Evolutionary conservation across 1,284 basidiomycete genomes (phyloP), one percentile per base, ranked within the genome.

Genomic region (Taiwanofungus camphoratus): DNA sequence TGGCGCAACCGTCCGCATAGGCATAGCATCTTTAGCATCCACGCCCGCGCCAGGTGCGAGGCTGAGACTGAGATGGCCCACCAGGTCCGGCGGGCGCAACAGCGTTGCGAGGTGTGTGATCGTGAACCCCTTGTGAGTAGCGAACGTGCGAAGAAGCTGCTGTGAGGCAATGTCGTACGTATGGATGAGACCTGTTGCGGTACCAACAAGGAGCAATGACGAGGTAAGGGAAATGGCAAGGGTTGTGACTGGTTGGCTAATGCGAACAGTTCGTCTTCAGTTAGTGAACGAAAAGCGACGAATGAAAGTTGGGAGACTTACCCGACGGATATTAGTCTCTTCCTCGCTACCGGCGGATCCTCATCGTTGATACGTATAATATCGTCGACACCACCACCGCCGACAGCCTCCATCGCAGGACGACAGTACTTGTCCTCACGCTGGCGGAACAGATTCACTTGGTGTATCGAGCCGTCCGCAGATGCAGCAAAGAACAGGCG

Each of bases 121-220:
- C n/a, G 78, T 68, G 40, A 77, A 66, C 9, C 83, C 86, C 49
- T 83, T 87, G 67, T 75, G 81, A 3, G 82, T 72, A 1, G 79
- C 73, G 51, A 96, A 79, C 13, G 84, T 86, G 26, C 91, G 85
- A 21, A 95, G 69, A 23, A 84, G 78, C 60, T 98, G 93, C 55
- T 94, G 89, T 1, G 94, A 95, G 1, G 87, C 80, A 26, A 95
- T 77, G 50, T 96, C 87, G 58, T 94, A 90, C 22, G 93, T 62
- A 46, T 88, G 78, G 37, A 97, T 78, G n/a, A 80, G 64, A 5
- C 91, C 92, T 0, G 74, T 65, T 2, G 73, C 60, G 0, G 89
- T 91, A 11, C 91, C 91, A 19, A 79, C 77, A 13, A 94, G 65
- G 24, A 94, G 76, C 23, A 86, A 71, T 0, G 87, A 76, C 0